phyloP scores from a whole-genome alignment of 2,329 filamentous ascomycete genomes.

The Aspergillus fischeri region DNA sequence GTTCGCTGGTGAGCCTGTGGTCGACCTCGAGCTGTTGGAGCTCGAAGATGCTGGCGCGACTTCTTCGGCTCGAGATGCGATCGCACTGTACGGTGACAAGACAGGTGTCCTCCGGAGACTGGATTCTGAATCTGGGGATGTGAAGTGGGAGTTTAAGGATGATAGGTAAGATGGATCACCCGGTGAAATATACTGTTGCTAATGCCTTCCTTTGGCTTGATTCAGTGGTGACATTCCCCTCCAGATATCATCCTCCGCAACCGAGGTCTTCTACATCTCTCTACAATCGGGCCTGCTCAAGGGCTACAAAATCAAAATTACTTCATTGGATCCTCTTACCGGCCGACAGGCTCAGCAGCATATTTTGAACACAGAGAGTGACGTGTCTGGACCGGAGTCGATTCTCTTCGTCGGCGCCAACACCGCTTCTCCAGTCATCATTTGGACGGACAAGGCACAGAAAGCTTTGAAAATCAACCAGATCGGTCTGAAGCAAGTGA shows the following conservation, averaged over 20 bases:
- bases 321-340: conserved; percentile 66
- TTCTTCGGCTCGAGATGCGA: conserved; percentile 55
- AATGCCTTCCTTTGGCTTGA: conserved; percentile 16
- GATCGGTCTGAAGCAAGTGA: conserved; percentile 40
- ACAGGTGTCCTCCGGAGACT: conserved; percentile 64
- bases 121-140: conserved; percentile 65
- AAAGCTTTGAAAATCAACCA: conserved; percentile 44
- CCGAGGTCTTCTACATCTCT: conserved; percentile 70
- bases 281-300: conserved; percentile 63
- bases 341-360: conserved; percentile 71
- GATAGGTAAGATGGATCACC: conserved; percentile 40
- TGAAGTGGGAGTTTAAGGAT: conserved; percentile 75
- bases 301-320: conserved; percentile 72
- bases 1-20: conserved; percentile 47
- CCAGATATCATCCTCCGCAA: conserved; percentile 67
- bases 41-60: conserved; percentile 54
- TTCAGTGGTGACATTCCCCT: conserved; percentile 65
- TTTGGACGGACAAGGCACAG: conserved; percentile 42
- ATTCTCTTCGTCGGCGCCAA: conserved; percentile 40
- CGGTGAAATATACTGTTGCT: neutral
- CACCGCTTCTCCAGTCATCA: conserved; percentile 39
- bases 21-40: conserved; percentile 68
- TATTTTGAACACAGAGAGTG: conserved; percentile 67
- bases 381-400: conserved; percentile 50
- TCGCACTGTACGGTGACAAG: conserved; percentile 61